Evolutionary conservation across 306 rosid species (phyloP).

Genomic region (Lathyrus oleraceus): DNA sequence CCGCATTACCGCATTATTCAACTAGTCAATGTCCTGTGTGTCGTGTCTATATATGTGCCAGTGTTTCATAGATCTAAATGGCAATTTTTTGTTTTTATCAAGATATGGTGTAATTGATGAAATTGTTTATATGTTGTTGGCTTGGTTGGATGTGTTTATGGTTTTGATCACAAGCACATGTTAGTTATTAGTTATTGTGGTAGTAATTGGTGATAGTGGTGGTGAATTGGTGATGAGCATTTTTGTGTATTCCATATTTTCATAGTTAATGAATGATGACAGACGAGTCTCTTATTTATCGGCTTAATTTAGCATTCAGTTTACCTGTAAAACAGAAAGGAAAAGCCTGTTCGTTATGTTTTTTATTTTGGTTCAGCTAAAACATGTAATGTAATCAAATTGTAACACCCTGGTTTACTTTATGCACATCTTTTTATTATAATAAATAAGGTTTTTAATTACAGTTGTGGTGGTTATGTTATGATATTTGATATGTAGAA

Average conservation of each 20-base stretch:
- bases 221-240: not conserved
- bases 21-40: not conserved
- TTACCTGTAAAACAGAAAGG: not conserved
- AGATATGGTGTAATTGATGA: conserved; percentile 10
- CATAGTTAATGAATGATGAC: not conserved
- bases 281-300: not conserved
- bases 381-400: not conserved
- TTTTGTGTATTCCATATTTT: not conserved
- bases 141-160: not conserved
- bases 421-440: not conserved
- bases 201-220: not conserved
- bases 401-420: not conserved
- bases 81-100: not conserved
- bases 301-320: not conserved
- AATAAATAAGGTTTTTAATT: not conserved
- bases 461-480: not conserved
- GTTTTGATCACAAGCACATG: not conserved
- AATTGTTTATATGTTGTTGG: not conserved
- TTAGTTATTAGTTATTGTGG: not conserved
- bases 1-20: too few relatives aligned
- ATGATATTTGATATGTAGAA: not conserved
- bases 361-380: not conserved
- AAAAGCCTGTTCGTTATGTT: not conserved
- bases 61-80: not conserved
- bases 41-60: not conserved